phyloP scores from a whole-genome alignment of 768 basidiomycete species.

The Leccinum boreale region DNA sequence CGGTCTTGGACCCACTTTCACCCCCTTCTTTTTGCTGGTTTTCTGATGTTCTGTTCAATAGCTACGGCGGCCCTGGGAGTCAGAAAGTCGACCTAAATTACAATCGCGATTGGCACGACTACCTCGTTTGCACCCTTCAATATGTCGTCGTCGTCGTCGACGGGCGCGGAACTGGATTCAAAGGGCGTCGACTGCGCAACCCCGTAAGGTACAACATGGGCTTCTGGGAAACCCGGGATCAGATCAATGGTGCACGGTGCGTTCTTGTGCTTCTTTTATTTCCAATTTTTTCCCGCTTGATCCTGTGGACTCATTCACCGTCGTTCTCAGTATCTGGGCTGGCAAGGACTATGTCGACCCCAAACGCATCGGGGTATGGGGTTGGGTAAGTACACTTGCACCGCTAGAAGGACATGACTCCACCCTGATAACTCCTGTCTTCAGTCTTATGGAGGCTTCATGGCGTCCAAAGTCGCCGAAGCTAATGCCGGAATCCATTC shows the following conservation, averaged over 20 bases:
- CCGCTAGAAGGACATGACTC: background rate
- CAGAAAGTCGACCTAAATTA: conserved; percentile 73
- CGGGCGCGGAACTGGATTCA: conserved; percentile 91
- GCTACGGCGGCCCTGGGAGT: conserved; percentile 88
- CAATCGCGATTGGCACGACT: conserved; percentile 81
- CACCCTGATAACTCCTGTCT: background rate
- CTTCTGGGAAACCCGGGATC: conserved; percentile 84
- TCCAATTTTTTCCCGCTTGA: background rate
- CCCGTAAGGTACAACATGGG: conserved; percentile 88
- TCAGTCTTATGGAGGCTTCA: conserved; percentile 94
- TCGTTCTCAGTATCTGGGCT: conserved; percentile 64
- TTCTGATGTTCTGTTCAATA: conserved; percentile 27
- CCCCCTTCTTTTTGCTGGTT: background rate
- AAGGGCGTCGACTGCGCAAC: conserved; percentile 81
- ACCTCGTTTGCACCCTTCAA: conserved; percentile 73
- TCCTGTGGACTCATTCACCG: background rate
- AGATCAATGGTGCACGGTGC: conserved; percentile 84
- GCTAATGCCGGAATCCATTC: conserved; percentile 87
- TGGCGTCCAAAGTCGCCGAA: conserved; percentile 91
- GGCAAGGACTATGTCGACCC: conserved; percentile 85
- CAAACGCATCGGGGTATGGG: conserved; percentile 92
- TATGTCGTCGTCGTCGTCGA: conserved; percentile 90
- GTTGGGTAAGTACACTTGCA: conserved; percentile 67
- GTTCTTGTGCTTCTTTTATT: conserved; percentile 6
- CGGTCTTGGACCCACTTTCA: background rate